Base-by-base conservation (phyloP, 352 stramenopile genomes). In the Globisporangium apiculatum region DNA sequence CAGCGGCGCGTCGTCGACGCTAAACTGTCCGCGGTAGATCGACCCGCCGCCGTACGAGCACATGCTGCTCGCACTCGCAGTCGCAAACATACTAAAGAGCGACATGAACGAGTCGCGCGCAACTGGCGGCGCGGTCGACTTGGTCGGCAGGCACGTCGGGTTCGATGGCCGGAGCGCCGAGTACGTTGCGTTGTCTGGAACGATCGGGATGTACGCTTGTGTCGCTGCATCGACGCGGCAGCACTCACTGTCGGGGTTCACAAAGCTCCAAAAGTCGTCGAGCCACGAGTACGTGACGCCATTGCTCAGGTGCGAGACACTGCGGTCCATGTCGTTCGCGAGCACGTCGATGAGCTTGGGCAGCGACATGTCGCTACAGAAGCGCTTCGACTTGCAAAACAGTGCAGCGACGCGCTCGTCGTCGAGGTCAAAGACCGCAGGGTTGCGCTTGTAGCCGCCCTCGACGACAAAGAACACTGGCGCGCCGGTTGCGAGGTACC, bases 391-490 rank as follows among this genome's bases (percentile, higher is more conserved):
- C 12, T 58, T 70, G 58, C 82, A 91, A 37, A 91, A 76, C 38
- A 77, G 75, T 38, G 70, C 60, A 37, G 76, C 60, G 15, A 69
- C 61, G 2, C 55, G 58, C 24, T 57, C 41, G 53, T 87, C 57
- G 35, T 57, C 53, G 37, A 77, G 55, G 17, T 83, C 59, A 31
- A 80, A 81, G 35, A 40, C 42, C 10, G 61, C n/a, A 10, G 72
- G 62, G 53, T 91, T 91, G 40, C 54, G 54, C 3, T 70, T 68
- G 60, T 87, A 84, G 14, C 74, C 74, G 24, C 60, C 73, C 64
- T 91, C 79, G 35, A 89, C 77, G 12, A 91, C 76, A 46, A 85
- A 89, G 65, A 79, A 89, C n/a, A 88, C 67, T 8, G 71, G 67
- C 10, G 70, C 53, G 17, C 78, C 79, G 1, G 64, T 73, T 5